Conservation (phyloP, 2,329 filamentous ascomycete species). For the Pseudocercospora vitis region DNA sequence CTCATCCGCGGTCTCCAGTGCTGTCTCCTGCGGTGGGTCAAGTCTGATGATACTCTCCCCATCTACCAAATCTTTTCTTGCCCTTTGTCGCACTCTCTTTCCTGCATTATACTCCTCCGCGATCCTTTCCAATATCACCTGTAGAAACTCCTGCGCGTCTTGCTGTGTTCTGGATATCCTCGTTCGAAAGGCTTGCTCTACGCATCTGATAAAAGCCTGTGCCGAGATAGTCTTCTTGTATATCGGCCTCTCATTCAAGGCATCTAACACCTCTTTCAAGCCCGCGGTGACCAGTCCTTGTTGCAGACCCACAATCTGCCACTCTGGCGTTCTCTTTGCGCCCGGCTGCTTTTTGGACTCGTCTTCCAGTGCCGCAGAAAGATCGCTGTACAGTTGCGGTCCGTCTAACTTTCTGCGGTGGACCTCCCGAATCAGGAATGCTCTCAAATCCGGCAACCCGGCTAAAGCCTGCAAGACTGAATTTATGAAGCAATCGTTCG, state of each 20-base stretch:
- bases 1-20: background rate
- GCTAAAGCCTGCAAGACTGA: conserved; percentile 91
- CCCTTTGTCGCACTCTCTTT: conserved; percentile 66
- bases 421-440: conserved; percentile 89
- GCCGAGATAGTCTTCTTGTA: conserved; percentile 92
- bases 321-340: conserved; percentile 40
- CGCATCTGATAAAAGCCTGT: conserved; percentile 73
- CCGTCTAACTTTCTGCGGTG: conserved; percentile 81
- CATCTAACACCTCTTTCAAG: conserved; percentile 88
- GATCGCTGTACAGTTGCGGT: conserved; percentile 70
- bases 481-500: conserved; percentile 85
- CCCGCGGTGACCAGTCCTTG: conserved; percentile 80
- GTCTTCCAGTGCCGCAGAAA: conserved; percentile 50
- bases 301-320: conserved; percentile 64
- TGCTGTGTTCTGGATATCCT: conserved; percentile 93
- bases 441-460: conserved; percentile 80
- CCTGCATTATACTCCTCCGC: conserved; percentile 94
- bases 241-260: conserved; percentile 88
- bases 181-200: conserved; percentile 85
- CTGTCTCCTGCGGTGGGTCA: background rate
- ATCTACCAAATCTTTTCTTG: conserved; percentile 36
- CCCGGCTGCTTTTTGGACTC: conserved; percentile 60
- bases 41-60: background rate
- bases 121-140: conserved; percentile 86
- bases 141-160: conserved; percentile 95